Evolutionary conservation across 1,284 basidiomycete genomes (phyloP).

Genomic region (Filobasidium uniguttulatum): DNA sequence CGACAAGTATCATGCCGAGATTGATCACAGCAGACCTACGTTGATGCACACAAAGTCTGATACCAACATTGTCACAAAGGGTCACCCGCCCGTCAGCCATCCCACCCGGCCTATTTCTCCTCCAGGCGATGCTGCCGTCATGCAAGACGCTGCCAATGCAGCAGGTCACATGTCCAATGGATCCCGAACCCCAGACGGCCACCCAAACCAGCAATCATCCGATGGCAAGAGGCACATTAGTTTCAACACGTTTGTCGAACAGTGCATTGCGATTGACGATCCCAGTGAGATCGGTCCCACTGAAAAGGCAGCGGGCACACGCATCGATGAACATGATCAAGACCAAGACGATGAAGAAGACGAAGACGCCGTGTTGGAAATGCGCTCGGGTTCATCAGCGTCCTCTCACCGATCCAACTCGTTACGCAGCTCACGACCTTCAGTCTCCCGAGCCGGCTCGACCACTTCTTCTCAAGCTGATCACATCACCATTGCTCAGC

Average conservation of each 20-base stretch:
- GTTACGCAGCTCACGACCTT: conserved; percentile 25
- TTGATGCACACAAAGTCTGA: conserved; percentile 71
- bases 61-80: conserved; percentile 47
- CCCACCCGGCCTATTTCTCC: conserved; percentile 19
- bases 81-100: too few species aligned
- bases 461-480: conserved; percentile 39
- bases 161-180: neutral
- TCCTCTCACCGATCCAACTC: conserved; percentile 16
- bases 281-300: conserved; percentile 22
- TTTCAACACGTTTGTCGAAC: conserved; percentile 97
- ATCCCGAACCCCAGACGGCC: neutral
- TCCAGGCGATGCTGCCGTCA: conserved; percentile 11
- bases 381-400: conserved; percentile 36
- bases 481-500: conserved; percentile 79
- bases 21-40: conserved; percentile 42
- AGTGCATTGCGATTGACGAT: conserved; percentile 77
- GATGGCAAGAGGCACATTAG: conserved; percentile 69
- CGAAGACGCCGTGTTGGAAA: conserved; percentile 54
- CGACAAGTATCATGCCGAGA: conserved; percentile 31
- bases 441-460: conserved; percentile 25
- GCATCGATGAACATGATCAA: conserved; percentile 21
- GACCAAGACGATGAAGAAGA: conserved; percentile 42
- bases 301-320: conserved; percentile 18
- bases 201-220: neutral
- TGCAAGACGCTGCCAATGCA: conserved; percentile 4